Evolutionary conservation across 345 rosid genomes (phyloP).

Genomic region (Trapa incisa): DNA sequence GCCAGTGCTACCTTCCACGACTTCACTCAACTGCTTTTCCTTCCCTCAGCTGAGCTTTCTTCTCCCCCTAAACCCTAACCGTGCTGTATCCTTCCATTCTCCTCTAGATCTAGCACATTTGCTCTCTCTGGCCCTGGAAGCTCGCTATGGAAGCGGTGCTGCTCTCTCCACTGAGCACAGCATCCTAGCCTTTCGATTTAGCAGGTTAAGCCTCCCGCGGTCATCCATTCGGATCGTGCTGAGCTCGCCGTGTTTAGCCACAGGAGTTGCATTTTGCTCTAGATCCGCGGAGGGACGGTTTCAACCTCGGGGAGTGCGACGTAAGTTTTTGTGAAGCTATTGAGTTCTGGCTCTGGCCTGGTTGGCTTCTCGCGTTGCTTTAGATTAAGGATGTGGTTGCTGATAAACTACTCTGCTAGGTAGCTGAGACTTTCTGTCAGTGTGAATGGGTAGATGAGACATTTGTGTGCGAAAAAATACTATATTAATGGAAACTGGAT

Average conservation of each 20-base stretch:
- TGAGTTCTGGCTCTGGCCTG: background rate
- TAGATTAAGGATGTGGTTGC: slow-evolving; percentile 8
- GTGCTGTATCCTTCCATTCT: background rate
- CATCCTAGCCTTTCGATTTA: background rate
- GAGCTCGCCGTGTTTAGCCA: slow-evolving; percentile 2
- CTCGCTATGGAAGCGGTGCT: background rate
- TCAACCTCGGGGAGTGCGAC: background rate
- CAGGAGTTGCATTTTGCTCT: slow-evolving; percentile 14
- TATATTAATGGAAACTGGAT: background rate
- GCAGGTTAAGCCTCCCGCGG: too few species aligned
- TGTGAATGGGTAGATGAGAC: background rate
- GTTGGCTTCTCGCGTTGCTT: background rate
- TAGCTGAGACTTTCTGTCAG: background rate
- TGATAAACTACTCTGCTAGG: slow-evolving; percentile 4
- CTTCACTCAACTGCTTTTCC: background rate
- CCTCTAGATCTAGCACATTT: background rate
- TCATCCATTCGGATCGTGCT: slow-evolving; percentile 7
- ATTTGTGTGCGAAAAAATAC: background rate
- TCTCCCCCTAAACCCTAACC: background rate
- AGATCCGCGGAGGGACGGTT: slow-evolving; percentile 12
- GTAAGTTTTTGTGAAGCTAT: background rate
- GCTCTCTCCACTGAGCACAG: background rate
- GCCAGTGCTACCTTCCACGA: background rate
- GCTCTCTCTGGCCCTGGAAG: background rate
- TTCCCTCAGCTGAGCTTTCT: background rate